These are phyloP conservation scores for Xylaria sp. DNA, from an alignment of 2,329 filamentous ascomycete genomes.

Conservation along the genomic window DNA sequence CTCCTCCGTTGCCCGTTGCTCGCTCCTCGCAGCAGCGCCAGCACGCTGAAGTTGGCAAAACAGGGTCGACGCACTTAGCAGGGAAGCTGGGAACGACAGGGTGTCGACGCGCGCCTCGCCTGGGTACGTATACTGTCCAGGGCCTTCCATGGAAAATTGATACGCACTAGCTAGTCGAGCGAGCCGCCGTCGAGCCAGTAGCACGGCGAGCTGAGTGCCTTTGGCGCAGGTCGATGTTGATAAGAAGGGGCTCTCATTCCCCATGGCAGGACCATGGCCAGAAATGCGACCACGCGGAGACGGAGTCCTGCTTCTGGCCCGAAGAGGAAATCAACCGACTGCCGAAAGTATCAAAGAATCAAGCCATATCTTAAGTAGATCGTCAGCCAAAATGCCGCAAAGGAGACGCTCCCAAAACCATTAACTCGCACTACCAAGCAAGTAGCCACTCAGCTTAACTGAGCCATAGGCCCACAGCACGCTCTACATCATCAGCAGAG, in stretches of 20 bases:
- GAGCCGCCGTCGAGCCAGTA: slow-evolving; percentile 5
- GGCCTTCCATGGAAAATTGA: background rate
- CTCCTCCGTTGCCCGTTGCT: background rate
- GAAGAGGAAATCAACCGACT: slow-evolving; percentile 14
- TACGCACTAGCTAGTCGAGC: background rate
- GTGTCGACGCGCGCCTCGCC: background rate
- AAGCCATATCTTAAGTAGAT: slow-evolving; percentile 6
- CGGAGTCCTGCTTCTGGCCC: background rate
- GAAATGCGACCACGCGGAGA: slow-evolving; percentile 14
- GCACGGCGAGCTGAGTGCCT: slow-evolving; percentile 10
- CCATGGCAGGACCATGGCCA: background rate
- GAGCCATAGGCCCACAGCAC: background rate
- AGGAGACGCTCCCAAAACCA: background rate
- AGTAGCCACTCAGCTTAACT: background rate
- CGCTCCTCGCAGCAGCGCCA: background rate
- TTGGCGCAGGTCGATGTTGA: background rate
- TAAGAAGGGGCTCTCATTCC: background rate
- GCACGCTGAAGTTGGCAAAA: background rate
- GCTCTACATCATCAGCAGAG: background rate
- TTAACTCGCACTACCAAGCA: no score
- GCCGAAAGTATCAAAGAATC: slow-evolving; percentile 11
- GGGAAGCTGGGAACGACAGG: background rate
- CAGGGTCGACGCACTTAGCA: background rate
- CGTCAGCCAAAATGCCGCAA: slow-evolving; percentile 14
- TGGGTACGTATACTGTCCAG: no score